A percentile compares a stretch with the other conserved stretches of the same genome.
These are phyloP conservation scores for Erodium maritimum DNA, from an alignment of 345 rosid species.

Conservation along the genomic window DNA sequence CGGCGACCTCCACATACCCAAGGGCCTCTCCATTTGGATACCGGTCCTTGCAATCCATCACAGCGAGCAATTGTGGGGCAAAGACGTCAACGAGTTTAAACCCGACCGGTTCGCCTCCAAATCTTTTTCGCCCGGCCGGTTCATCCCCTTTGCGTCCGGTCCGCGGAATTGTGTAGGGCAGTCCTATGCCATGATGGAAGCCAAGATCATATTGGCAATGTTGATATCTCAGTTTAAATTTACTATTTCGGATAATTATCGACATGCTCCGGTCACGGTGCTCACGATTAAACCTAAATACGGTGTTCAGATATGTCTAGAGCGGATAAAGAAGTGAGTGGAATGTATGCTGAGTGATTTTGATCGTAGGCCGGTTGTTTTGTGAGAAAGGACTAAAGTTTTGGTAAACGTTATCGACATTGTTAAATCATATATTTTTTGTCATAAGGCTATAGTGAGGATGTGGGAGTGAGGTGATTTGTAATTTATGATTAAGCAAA, in stretches of 20 bases:
- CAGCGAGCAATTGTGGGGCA: constrained; percentile 77
- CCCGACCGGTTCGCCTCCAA: constrained; percentile 59
- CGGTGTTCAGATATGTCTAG: constrained; percentile 27
- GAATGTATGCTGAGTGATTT: background rate
- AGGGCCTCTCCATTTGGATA: constrained; percentile 89
- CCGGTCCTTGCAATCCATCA: constrained; percentile 91
- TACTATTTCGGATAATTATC: constrained; percentile 24
- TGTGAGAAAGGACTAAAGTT: background rate
- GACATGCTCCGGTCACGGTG: constrained; percentile 32
- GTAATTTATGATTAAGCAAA: background rate
- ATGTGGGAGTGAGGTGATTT: background rate
- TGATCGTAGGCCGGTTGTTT: background rate
- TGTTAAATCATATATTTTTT: background rate
- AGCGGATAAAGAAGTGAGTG: constrained; percentile 5
- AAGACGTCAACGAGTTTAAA: constrained; percentile 75
- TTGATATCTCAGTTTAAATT: constrained; percentile 27
- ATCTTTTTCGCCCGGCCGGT: constrained; percentile 32
- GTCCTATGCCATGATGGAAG: constrained; percentile 33
- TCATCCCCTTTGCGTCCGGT: constrained; percentile 38
- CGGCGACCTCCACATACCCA: constrained; percentile 68
- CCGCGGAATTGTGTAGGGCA: constrained; percentile 59
- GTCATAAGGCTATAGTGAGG: background rate
- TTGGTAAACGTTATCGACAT: background rate
- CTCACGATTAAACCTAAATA: constrained; percentile 34
- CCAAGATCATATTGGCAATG: constrained; percentile 34